Evolutionary conservation across 2,329 filamentous ascomycete species (phyloP), one percentile per base, ranked within the genome.

Genomic region (Cryoendolithus antarcticus): DNA sequence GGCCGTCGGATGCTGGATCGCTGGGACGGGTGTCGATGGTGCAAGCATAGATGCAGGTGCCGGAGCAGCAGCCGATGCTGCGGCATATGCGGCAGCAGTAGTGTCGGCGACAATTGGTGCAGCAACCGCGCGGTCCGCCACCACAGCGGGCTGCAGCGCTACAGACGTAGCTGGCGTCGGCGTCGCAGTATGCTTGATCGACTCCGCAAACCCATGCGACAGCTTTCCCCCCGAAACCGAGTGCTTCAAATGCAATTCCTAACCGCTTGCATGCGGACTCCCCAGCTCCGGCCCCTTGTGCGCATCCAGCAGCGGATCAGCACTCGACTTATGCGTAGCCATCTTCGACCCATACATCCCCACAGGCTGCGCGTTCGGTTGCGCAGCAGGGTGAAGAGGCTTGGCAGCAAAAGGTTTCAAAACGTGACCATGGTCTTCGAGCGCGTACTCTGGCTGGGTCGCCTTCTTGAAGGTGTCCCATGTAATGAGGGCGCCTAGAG

Each of bases 401-500:
- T 15, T 32, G 28, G 32, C 9, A 9, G 13, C 19, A 15, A 9
- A 7, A n/a, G n/a, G n/a, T n/a, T n/a, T n/a, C n/a, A n/a, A n/a
- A n/a, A n/a, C n/a, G n/a, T 33, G 32, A 9, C n/a, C 8, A 19
- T 13, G n/a, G 29, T 41, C 35, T 31, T 32, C 30, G n/a, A 41
- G 13, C 12, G 12, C 39, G 24, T 45, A 43, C 15, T 49, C 44
- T 33, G 41, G 47, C 24, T 55, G 49, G 9, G 51, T 56, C 47
- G 52, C 85, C 61, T 75, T 80, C 56, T 77, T 72, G 60, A 89
- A 93, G 1, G 78, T 83, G 34, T 91, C 82, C 59, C 83, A 96
- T 2, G 83, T 80, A 3, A 88, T 95, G 50, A 93, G 70, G 5
- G 86, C 83, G 41, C 88, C 89, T 30, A 98, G 70, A 1, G 89